Conservation (phyloP, 2,329 filamentous ascomycete species). For the Leptosphaerulina australis region DNA sequence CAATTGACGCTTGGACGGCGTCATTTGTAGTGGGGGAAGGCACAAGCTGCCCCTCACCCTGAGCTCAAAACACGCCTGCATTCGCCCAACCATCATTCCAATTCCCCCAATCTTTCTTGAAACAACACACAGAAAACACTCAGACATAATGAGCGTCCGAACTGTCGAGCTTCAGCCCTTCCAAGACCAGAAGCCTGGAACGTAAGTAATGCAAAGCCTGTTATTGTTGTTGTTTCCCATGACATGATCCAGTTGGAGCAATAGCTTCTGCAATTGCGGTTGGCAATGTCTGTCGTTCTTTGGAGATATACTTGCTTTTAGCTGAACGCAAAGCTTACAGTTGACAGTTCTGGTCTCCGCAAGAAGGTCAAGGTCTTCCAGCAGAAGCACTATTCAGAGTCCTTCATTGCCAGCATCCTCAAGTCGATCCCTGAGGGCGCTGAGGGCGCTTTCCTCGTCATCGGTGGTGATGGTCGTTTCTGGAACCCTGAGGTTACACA, state of each 20-base stretch:
- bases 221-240: not conserved
- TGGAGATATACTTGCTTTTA: not conserved
- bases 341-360: conserved; percentile 84
- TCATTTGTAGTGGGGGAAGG: conserved; percentile 37
- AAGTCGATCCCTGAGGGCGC: conserved; percentile 95
- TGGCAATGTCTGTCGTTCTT: not conserved
- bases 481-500: conserved; percentile 98
- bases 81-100: conserved; percentile 24
- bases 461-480: conserved; percentile 95
- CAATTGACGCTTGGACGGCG: conserved; percentile 26
- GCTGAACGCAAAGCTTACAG: conserved; percentile 34
- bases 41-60: conserved; percentile 33
- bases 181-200: conserved; percentile 97
- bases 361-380: conserved; percentile 99
- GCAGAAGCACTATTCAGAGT: conserved; percentile 91
- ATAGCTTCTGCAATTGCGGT: conserved; percentile 5
- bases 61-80: conserved; percentile 38
- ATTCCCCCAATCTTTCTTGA: conserved; percentile 30
- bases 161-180: conserved; percentile 85
- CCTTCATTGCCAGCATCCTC: conserved; percentile 92
- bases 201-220: conserved; percentile 69
- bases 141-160: conserved; percentile 66
- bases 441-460: conserved; percentile 87
- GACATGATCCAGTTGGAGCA: conserved; percentile 2
- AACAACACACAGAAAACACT: conserved; percentile 29